Evolutionary conservation across 192 early-diverging fungal species (phyloP).

Genomic region (Pilobolus umbonatus): DNA sequence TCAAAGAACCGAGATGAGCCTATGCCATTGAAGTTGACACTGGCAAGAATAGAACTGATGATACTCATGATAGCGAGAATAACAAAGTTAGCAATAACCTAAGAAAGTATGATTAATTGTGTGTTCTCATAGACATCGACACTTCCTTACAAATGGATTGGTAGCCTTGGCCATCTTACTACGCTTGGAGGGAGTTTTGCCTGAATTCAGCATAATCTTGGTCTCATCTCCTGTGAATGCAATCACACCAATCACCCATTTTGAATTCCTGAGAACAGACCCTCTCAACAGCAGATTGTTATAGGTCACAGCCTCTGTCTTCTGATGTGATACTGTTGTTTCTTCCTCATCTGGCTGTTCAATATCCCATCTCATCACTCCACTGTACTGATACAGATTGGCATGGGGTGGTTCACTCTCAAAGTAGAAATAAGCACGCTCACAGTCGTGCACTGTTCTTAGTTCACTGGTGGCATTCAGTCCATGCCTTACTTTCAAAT

Average conservation of each 20-base stretch:
- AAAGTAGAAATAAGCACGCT: slow-evolving; percentile 56
- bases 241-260: slow-evolving; percentile 80
- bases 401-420: slow-evolving; percentile 84
- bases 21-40: slow-evolving; percentile 55
- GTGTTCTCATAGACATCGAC: too few relatives aligned
- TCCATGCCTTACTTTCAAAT: slow-evolving; percentile 82
- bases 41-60: slow-evolving; percentile 60
- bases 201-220: slow-evolving; percentile 95
- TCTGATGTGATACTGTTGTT: slow-evolving; percentile 41
- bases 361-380: slow-evolving; percentile 55
- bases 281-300: slow-evolving; percentile 88
- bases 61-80: slow-evolving; percentile 72
- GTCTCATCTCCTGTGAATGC: slow-evolving; percentile 92
- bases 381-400: slow-evolving; percentile 83
- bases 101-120: slow-evolving; percentile 7
- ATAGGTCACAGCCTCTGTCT: slow-evolving; percentile 65
- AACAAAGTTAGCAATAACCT: slow-evolving; percentile 78
- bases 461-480: slow-evolving; percentile 57
- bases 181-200: slow-evolving; percentile 89
- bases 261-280: slow-evolving; percentile 87
- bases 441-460: slow-evolving; percentile 53
- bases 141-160: slow-evolving; percentile 71
- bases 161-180: slow-evolving; percentile 89
- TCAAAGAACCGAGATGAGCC: slow-evolving; percentile 50
- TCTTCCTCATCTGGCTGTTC: slow-evolving; percentile 11